Conservation (phyloP, 2,329 filamentous ascomycete genomes). For the Eutypa lata region DNA sequence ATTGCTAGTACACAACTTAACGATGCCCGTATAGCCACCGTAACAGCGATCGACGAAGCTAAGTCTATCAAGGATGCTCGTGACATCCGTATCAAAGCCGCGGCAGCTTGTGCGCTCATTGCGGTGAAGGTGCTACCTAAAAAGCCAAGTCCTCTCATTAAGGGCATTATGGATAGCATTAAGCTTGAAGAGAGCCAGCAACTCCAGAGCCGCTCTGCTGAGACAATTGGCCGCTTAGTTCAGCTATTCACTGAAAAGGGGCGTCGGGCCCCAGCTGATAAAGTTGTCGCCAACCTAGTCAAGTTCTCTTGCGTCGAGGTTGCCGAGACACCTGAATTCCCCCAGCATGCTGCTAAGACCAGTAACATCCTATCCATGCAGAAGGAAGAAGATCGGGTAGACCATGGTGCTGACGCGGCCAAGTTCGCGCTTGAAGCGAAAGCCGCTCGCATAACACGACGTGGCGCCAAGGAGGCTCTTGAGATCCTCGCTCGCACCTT, state of each 20-base stretch:
- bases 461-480: conserved; percentile 90
- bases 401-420: conserved; percentile 78
- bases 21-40: conserved; percentile 70
- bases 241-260: conserved; percentile 78
- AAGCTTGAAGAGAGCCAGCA: conserved; percentile 91
- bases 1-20: conserved; percentile 76
- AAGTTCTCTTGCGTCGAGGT: conserved; percentile 98
- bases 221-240: conserved; percentile 81
- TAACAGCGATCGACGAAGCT: conserved; percentile 75
- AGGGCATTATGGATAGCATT: conserved; percentile 96
- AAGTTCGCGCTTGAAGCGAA: conserved; percentile 88
- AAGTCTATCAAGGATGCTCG: conserved; percentile 74
- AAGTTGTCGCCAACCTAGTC: conserved; percentile 91
- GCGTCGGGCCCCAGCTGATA: conserved; percentile 83
- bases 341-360: conserved; percentile 73
- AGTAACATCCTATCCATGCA: conserved; percentile 86
- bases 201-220: conserved; percentile 81
- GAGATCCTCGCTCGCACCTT: conserved; percentile 83
- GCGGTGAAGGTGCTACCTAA: conserved; percentile 86
- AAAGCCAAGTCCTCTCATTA: conserved; percentile 90
- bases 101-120: conserved; percentile 82
- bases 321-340: conserved; percentile 94
- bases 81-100: conserved; percentile 82
- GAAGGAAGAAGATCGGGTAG: conserved; percentile 93
- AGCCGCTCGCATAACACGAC: conserved; percentile 82